Base-by-base conservation (phyloP, 2,329 filamentous ascomycete genomes). In the Paraphaeosphaeria sporulosa region DNA sequence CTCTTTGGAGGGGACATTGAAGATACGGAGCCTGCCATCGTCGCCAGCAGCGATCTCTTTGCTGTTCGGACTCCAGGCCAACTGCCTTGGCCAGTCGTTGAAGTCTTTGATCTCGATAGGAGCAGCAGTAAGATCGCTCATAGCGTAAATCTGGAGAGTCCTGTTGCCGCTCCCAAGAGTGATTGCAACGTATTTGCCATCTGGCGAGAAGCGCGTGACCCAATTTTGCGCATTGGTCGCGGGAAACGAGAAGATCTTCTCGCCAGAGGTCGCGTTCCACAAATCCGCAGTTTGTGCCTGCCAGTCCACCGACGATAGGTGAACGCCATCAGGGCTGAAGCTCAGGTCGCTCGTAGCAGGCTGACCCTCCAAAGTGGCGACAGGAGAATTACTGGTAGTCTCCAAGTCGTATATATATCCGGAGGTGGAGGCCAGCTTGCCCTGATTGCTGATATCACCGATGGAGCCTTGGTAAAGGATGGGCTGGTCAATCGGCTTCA, bases 221-320 rank as follows among this genome's bases (percentile, higher is more conserved):
- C 60, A 63, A 40, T 57, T 57, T 10, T 63, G 57, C 1, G 53
- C 27, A 7, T 49, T 40, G 7, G 57, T 55, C 4, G 46, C 19
- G 13, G 57, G 57, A 23, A 63, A 63, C 21, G 25, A 15, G 47
- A 55, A 38, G 49, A 63, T 57, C 10, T 55, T 48, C 21, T 60
- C 43, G 19, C 60, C 60, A 9, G 60, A 51, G 17, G 60, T 57
- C 15, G 57, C 54, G 32, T 63, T 60, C 60, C 60, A 63, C 23
- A 63, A 36, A 36, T 60, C 49, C 12, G 54, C 57, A 2, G 59
- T 44, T 42, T 42, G 21, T 21, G 27, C 56, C 17, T 25, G 15
- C 49, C 49, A 63, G 42, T 50, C 43, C 9, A 60, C 54, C 6
- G 57, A 42, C 13, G 57, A 52, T 4, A 60, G 27, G 34, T 57